phyloP scores from a whole-genome alignment of 2,329 filamentous ascomycete species.

The Ceratocystis harringtonii region DNA sequence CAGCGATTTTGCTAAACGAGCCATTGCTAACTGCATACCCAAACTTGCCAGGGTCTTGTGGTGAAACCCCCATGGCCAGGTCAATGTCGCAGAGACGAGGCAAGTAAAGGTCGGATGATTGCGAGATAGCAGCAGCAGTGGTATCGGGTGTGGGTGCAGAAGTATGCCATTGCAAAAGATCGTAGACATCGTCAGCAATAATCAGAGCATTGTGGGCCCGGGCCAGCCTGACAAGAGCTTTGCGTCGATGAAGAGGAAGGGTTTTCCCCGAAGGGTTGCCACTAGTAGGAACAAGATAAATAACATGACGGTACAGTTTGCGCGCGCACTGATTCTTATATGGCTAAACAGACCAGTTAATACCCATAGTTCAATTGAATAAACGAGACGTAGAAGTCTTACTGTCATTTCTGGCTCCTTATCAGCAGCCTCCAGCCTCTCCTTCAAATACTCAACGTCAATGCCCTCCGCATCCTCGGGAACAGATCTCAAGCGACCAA shows the following conservation, averaged over 20 bases:
- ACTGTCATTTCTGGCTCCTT: slow-evolving; percentile 18
- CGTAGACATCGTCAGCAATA: slow-evolving; percentile 84
- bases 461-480: slow-evolving; percentile 67
- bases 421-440: slow-evolving; percentile 22
- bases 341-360: slow-evolving; percentile 23
- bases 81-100: slow-evolving; percentile 73
- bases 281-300: slow-evolving; percentile 81
- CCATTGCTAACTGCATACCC: slow-evolving; percentile 77
- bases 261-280: slow-evolving; percentile 77
- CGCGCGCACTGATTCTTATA: slow-evolving; percentile 42
- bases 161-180: slow-evolving; percentile 67
- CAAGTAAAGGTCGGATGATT: slow-evolving; percentile 34
- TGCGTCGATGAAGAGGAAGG: slow-evolving; percentile 54
- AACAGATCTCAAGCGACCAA: slow-evolving; percentile 48
- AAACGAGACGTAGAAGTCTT: neutral
- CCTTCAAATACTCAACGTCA: slow-evolving; percentile 38
- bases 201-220: slow-evolving; percentile 68
- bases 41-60: slow-evolving; percentile 37
- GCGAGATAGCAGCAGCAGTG: slow-evolving; percentile 16
- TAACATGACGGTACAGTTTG: slow-evolving; percentile 73
- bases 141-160: slow-evolving; percentile 19
- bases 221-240: slow-evolving; percentile 58
- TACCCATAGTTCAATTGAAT: too few relatives aligned
- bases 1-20: slow-evolving; percentile 77
- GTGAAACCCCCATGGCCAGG: slow-evolving; percentile 41